Evolutionary conservation across 306 rosid genomes (phyloP), one percentile per base, ranked within the genome.

Genomic region (Vigna hirtella): DNA sequence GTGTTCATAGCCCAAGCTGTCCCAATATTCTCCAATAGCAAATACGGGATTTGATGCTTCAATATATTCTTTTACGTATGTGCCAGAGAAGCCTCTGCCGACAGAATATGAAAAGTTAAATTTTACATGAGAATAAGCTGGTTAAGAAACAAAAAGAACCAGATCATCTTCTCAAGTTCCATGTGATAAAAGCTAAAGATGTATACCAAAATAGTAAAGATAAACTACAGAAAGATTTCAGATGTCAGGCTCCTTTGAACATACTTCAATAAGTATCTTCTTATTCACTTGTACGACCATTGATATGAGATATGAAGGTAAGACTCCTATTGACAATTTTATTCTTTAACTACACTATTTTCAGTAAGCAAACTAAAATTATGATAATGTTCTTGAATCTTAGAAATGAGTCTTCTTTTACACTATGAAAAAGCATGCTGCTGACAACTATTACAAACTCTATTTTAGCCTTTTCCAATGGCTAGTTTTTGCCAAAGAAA

Each of bases 21-120:
- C 97, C 97, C 97, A 91, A 73, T 91, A 91, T 80, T 91, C 97
- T 85, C 97, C 97, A 66, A 91, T 85, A 51, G 97, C 85, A 82
- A 89, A 91, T n/a, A 74, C 84, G 0, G 97, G 97, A 66, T 63
- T 79, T 30, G 92, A 86, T 66, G 92, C 82, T 82, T 88, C 94
- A 69, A 91, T 88, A 79, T 91, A 91, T 72, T 91, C 97, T 79
- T 89, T 91, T 51, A 91, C 92, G 14, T 77, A 82, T 17, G 85
- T 67, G 82, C 96, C 96, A 18, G 90, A 87, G 81, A 91, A 91
- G 66, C 96, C 96, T 70, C 96, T 91, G 88, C 72, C 34, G 56
- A 73, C 57, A 85, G 66, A 45, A 84, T 49, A 78, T 58, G 48
- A 48, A 40, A 77, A 77, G 59, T 50, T 66, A 84, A 58, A 49